Conservation (phyloP, 2,329 filamentous ascomycete genomes). For the Ophiostoma ips region DNA sequence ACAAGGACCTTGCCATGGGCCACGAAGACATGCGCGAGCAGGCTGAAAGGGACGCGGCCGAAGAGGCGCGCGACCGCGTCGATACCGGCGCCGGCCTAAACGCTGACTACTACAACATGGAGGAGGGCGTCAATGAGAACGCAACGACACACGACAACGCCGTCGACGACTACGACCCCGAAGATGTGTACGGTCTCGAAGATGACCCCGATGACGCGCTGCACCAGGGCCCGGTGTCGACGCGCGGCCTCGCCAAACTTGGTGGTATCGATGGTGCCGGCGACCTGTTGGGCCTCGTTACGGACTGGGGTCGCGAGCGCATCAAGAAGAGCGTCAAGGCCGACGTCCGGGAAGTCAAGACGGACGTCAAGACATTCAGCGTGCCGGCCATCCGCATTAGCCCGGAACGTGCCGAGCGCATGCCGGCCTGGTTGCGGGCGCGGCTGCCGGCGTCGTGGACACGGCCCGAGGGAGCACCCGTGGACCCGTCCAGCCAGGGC, state of each 20-base stretch:
- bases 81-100: slow-evolving; percentile 14
- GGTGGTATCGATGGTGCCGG: slow-evolving; percentile 19
- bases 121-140: slow-evolving; percentile 12
- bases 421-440: not conserved
- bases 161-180: not conserved
- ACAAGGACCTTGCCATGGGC: slow-evolving; percentile 16
- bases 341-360: slow-evolving; percentile 13
- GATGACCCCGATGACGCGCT: slow-evolving; percentile 25
- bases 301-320: slow-evolving; percentile 14
- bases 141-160: not conserved
- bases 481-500: slow-evolving; percentile 20
- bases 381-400: not conserved
- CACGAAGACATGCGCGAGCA: slow-evolving; percentile 10
- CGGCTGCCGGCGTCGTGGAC: not conserved
- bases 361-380: slow-evolving; percentile 17
- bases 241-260: slow-evolving; percentile 15
- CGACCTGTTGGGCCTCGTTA: slow-evolving; percentile 16
- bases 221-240: slow-evolving; percentile 9
- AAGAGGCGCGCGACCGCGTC: not conserved
- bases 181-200: slow-evolving; percentile 19
- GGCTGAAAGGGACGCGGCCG: not conserved
- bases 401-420: not conserved
- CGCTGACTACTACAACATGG: slow-evolving; percentile 20
- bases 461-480: not conserved
- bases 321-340: slow-evolving; percentile 12